Base-by-base conservation (phyloP, 1,284 basidiomycete species). In the Leccinum subfulvum region DNA sequence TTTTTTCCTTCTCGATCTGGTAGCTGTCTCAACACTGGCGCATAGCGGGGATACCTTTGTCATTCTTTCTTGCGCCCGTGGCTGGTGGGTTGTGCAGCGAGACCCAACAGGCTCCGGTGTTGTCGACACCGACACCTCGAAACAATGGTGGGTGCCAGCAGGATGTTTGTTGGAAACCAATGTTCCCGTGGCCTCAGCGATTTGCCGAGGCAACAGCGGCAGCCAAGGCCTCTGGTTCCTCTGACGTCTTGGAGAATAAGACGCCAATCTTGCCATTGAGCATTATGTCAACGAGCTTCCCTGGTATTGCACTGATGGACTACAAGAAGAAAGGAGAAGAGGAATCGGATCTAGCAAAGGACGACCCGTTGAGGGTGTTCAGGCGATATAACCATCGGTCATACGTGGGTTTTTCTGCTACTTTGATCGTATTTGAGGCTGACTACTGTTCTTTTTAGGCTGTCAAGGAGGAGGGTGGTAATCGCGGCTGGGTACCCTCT, bases 11-110 rank as follows among this genome's bases (percentile, higher is more conserved):
- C 13, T 8, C 23, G 4, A 44, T 30, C 18, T 65, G 37, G 35
- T 58, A 6, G 26, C 4, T 61, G 61, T 63, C 66, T 70, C 51
- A 71, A 23, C 58, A 8, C 52, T 47, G 57, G 54, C 35, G 16
- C 58, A 4, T 66, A 94, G 90, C 37, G 91, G 91, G 39, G 91
- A 95, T 72, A 94, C 93, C 0, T 98, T 97, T 76, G 88, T 98
- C 67, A 97, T 98, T 71, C 81, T 97, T 60, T 94, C 92, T 63
- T 90, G 97, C 66, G 91, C 95, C 14, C 90, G 96, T 65, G 97
- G 97, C 0, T 99, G 97, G 97, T 99, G 97, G 95, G 92, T 98
- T 39, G 97, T 99, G 3, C 95, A 98, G 73, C 87, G 93, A 37
- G 97, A 99, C 75, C 90, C 91, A 23, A 87, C 87, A 54, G 95